phyloP scores from a whole-genome alignment of 2,329 filamentous ascomycete species.

The Trichoderma endophyticum region DNA sequence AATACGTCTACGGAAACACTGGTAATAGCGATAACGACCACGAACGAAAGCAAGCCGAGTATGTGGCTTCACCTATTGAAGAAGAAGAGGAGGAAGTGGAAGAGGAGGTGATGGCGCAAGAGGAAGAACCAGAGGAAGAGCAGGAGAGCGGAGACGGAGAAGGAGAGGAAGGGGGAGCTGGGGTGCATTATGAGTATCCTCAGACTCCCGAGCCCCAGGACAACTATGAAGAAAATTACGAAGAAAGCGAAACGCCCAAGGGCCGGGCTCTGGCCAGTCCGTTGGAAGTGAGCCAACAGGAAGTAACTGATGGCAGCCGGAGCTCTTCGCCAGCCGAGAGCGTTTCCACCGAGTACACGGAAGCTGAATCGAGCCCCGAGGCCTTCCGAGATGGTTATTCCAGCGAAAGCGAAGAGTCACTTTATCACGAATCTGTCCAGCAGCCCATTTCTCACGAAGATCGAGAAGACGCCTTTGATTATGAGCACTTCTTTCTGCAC shows the following conservation, averaged over 20 bases:
- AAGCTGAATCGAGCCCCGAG: constrained; percentile 37
- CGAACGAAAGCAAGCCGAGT: background rate
- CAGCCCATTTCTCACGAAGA: constrained; percentile 79
- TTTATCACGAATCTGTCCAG: constrained; percentile 60
- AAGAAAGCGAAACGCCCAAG: background rate
- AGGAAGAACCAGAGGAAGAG: background rate
- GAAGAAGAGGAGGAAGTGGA: background rate
- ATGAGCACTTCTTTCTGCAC: constrained; percentile 92
- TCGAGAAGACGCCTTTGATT: constrained; percentile 91
- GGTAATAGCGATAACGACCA: background rate
- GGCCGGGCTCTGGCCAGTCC: background rate
- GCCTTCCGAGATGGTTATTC: constrained; percentile 40
- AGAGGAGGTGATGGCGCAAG: background rate
- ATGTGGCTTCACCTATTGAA: background rate
- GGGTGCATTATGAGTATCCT: background rate
- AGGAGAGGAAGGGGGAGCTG: background rate
- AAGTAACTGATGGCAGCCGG: constrained; percentile 18
- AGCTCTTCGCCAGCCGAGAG: constrained; percentile 19
- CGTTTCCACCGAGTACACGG: constrained; percentile 28
- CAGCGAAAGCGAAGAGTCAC: constrained; percentile 62
- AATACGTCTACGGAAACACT: background rate
- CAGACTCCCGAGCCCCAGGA: constrained; percentile 8
- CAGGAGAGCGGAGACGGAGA: background rate
- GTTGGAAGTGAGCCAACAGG: background rate
- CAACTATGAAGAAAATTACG: background rate